These are phyloP conservation scores for Tricholoma sp. DNA, from an alignment of 768 basidiomycete species.

Conservation along the genomic window DNA sequence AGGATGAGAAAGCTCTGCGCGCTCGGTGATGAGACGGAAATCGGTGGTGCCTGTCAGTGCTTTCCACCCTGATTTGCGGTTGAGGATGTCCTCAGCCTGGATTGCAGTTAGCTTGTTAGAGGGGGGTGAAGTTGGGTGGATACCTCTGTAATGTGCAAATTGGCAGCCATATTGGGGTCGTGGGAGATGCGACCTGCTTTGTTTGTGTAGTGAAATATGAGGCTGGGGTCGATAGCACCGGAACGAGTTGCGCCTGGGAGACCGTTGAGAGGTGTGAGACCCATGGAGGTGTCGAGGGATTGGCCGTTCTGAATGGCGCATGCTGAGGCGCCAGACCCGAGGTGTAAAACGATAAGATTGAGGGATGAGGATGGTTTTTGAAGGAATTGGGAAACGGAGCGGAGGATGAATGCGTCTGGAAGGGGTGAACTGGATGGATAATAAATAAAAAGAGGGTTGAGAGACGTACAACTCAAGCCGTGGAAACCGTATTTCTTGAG, in stretches of 20 bases:
- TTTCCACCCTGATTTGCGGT: conserved; percentile 74
- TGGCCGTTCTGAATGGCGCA: conserved; percentile 71
- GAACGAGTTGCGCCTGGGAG: conserved; percentile 86
- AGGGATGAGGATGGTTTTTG: conserved; percentile 45
- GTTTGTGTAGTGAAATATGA: conserved; percentile 81
- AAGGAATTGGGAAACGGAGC: conserved; percentile 54
- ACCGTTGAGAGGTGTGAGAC: conserved; percentile 83
- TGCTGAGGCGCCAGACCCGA: conserved; percentile 86
- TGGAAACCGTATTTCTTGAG: conserved; percentile 92
- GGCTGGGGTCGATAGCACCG: conserved; percentile 77
- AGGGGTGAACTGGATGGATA: neutral
- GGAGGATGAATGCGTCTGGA: conserved; percentile 64
- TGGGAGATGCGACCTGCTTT: conserved; percentile 50
- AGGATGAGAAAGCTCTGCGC: conserved; percentile 27
- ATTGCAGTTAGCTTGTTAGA: conserved; percentile 1
- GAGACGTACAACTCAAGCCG: conserved; percentile 62
- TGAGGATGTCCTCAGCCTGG: conserved; percentile 68
- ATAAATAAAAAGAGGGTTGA: neutral
- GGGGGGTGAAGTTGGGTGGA: neutral
- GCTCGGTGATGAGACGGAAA: conserved; percentile 61
- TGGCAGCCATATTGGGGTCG: conserved; percentile 37
- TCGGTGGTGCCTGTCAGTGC: conserved; percentile 77
- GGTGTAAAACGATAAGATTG: conserved; percentile 79
- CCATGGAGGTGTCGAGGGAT: conserved; percentile 88
- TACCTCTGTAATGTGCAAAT: conserved; percentile 52